Percentiles rank a stretch among this genome's conserved stretches.
Conservation (phyloP, 192 early-diverging fungal genomes). For the Linderina pennispora region DNA sequence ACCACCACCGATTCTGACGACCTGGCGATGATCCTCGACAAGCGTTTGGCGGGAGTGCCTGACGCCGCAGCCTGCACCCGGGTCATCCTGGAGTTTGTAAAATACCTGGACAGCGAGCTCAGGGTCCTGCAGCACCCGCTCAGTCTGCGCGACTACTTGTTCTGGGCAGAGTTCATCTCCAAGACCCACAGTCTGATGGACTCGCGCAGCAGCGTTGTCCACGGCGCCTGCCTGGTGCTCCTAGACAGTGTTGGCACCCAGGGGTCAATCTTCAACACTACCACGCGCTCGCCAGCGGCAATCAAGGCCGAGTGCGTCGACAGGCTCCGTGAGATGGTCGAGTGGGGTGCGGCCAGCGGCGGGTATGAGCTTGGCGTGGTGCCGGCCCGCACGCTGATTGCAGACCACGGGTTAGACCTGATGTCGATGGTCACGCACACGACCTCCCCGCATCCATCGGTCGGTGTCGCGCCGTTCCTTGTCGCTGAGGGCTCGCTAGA, state of each 20-base stretch:
- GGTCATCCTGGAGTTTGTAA: constrained; percentile 76
- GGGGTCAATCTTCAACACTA: constrained; percentile 21
- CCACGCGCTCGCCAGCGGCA: constrained; percentile 6
- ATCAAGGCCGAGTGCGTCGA: constrained; percentile 41
- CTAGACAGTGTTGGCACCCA: constrained; percentile 91
- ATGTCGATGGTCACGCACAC: neutral
- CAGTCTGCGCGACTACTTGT: constrained; percentile 85
- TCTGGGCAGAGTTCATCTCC: constrained; percentile 87
- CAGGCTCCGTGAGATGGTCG: constrained; percentile 39
- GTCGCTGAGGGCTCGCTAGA: constrained; percentile 59
- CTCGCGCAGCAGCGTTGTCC: constrained; percentile 55
- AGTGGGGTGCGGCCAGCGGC: neutral
- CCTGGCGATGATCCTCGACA: constrained; percentile 56
- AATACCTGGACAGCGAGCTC: constrained; percentile 53
- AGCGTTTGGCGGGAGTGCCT: constrained; percentile 39
- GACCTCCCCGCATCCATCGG: constrained; percentile 14
- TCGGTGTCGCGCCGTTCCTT: constrained; percentile 79
- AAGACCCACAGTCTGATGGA: constrained; percentile 46
- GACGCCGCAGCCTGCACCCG: constrained; percentile 43
- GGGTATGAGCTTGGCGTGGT: constrained; percentile 24
- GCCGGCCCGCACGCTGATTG: constrained; percentile 3
- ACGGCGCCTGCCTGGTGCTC: constrained; percentile 88
- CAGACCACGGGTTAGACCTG: neutral
- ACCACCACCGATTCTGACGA: constrained; percentile 75
- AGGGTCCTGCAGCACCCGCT: constrained; percentile 43